Percentiles rank a stretch among this genome's conserved stretches.
Conservation (phyloP, 2,329 filamentous ascomycete genomes). For the Passalora sequoiae region DNA sequence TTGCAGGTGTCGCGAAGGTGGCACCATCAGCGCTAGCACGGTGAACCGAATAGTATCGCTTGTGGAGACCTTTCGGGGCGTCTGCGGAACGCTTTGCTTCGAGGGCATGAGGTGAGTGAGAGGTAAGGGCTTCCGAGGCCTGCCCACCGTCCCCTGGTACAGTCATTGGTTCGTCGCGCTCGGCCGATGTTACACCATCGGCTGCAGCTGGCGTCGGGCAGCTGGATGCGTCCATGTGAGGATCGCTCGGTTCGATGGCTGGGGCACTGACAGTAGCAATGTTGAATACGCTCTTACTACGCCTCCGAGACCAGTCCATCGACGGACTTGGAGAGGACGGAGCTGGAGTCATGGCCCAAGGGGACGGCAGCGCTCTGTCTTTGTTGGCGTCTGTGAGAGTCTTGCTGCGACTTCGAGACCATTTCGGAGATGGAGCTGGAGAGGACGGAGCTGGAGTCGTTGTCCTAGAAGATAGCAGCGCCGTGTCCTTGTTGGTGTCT, state of each 20-base stretch:
- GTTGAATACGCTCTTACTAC: constrained; percentile 15
- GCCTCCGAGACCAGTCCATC: constrained; percentile 3
- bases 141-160: neutral
- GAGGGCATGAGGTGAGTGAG: constrained; percentile 5
- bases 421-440: neutral
- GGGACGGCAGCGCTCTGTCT: constrained; percentile 2
- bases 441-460: neutral
- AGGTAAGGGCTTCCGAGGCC: constrained; percentile 8
- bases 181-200: neutral
- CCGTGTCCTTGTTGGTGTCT: constrained; percentile 6
- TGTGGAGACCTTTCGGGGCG: constrained; percentile 1
- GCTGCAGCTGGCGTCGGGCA: neutral
- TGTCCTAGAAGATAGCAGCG: neutral
- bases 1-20: neutral
- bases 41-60: constrained; percentile 11
- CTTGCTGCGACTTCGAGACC: constrained; percentile 14
- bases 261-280: constrained; percentile 1
- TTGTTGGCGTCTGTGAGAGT: constrained; percentile 9
- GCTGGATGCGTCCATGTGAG: too few species aligned
- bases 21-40: constrained; percentile 1
- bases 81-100: constrained; percentile 5
- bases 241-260: too few species aligned
- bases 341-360: neutral
- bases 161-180: neutral
- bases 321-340: neutral